Percentiles rank a stretch among this genome's conserved stretches.
phyloP scores from a whole-genome alignment of 1,139 yeast genomes.

The Wickerhamomyces sp. region DNA sequence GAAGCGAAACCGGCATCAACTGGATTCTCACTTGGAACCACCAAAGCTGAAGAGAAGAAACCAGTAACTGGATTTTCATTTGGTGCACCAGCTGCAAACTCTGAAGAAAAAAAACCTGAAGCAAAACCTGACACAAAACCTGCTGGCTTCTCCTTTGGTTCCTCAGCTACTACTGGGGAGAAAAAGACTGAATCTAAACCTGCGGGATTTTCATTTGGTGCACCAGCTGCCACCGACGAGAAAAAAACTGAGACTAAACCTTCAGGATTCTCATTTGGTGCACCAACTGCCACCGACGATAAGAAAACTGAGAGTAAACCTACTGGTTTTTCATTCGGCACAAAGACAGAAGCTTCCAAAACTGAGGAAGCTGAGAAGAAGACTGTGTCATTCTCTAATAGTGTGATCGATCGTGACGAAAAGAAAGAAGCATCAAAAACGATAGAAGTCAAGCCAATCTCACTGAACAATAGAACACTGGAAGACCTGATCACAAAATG shows the following conservation, averaged over 20 bases:
- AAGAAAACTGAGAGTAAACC: not conserved
- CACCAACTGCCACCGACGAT: conserved; percentile 14
- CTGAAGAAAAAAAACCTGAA: conserved; percentile 17
- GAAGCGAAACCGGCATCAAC: conserved; percentile 22
- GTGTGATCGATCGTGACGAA: conserved; percentile 20
- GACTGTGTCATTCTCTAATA: conserved; percentile 20
- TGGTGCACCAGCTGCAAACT: conserved; percentile 14
- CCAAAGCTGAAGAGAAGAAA: conserved; percentile 13
- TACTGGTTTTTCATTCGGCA: conserved; percentile 24
- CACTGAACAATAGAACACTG: conserved; percentile 83
- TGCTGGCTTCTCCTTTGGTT: conserved; percentile 20
- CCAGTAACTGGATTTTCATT: conserved; percentile 15
- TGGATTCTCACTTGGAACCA: conserved; percentile 22
- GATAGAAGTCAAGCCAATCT: conserved; percentile 64
- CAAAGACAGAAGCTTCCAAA: conserved; percentile 16
- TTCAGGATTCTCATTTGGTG: conserved; percentile 22
- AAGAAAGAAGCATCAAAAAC: conserved; percentile 31
- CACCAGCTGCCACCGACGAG: conserved; percentile 11
- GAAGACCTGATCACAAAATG: conserved; percentile 92
- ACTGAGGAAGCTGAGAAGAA: conserved; percentile 22
- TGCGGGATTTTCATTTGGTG: conserved; percentile 21
- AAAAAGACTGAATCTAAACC: conserved; percentile 16
- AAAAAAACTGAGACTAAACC: conserved; percentile 17
- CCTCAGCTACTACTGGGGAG: conserved; percentile 8
- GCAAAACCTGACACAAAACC: conserved; percentile 5